Conservation (phyloP, 805 yeast genomes). For the Lipomyces sp. region DNA sequence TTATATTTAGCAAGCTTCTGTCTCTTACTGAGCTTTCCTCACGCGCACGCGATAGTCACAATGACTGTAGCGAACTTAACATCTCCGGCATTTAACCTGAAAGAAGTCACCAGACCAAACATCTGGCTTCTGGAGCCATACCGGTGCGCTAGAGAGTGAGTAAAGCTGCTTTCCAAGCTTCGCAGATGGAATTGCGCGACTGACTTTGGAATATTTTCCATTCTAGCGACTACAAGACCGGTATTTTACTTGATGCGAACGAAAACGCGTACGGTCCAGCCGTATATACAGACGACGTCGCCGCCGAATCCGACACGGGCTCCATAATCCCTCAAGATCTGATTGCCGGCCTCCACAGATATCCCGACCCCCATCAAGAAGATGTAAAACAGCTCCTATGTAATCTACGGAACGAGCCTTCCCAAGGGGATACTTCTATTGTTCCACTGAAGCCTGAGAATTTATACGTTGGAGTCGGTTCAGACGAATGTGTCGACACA, state of each 20-base stretch:
- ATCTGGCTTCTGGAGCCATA: constrained; percentile 82
- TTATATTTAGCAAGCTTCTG: too few relatives aligned
- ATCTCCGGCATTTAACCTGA: constrained; percentile 28
- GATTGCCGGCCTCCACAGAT: constrained; percentile 68
- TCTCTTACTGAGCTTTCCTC: too few relatives aligned
- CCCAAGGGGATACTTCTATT: constrained; percentile 31
- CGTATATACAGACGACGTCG: constrained; percentile 33
- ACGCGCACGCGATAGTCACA: background rate
- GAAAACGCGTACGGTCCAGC: constrained; percentile 95
- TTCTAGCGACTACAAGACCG: constrained; percentile 70
- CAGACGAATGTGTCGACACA: constrained; percentile 92
- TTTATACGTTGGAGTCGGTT: constrained; percentile 91
- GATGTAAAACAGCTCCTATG: constrained; percentile 70
- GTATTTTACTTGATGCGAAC: constrained; percentile 88
- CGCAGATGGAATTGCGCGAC: too few relatives aligned
- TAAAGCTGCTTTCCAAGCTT: background rate
- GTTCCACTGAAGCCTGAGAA: constrained; percentile 56
- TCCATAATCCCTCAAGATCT: constrained; percentile 45
- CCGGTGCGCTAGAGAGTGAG: constrained; percentile 86
- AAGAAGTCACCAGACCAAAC: constrained; percentile 75
- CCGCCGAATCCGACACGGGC: background rate
- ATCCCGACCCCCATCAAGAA: constrained; percentile 94
- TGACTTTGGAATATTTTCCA: background rate
- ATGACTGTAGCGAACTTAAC: constrained; percentile 24
- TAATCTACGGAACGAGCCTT: constrained; percentile 61